Conservation (phyloP, 1,284 basidiomycete species). For the Leccinum discolor region DNA sequence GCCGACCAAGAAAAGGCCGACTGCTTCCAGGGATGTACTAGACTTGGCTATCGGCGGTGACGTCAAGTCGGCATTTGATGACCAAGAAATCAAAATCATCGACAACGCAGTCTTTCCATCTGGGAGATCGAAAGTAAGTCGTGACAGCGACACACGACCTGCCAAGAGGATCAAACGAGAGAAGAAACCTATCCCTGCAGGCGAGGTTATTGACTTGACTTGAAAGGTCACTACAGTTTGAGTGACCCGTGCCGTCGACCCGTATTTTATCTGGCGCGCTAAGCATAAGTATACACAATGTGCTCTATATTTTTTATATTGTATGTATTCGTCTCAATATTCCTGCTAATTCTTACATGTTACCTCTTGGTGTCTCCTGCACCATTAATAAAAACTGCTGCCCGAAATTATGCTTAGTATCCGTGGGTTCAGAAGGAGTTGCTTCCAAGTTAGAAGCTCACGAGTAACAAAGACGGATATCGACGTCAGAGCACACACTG, state of each 20-base stretch:
- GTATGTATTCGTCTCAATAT: background rate
- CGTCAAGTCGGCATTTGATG: conserved; percentile 10
- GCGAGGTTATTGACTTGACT: conserved; percentile 32
- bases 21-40: conserved; percentile 17
- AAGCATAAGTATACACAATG: background rate
- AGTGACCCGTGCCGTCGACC: background rate
- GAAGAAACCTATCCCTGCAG: conserved; percentile 5
- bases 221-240: conserved; percentile 10
- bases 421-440: background rate
- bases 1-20: background rate
- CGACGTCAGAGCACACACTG: conserved; percentile 4
- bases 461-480: background rate
- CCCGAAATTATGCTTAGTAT: background rate
- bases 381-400: conserved; percentile 1
- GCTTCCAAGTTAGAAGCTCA: background rate
- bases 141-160: conserved; percentile 6
- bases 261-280: background rate
- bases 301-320: background rate
- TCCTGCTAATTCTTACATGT: background rate
- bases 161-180: conserved; percentile 30
- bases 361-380: background rate
- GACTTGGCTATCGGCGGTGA: conserved; percentile 19
- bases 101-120: background rate
- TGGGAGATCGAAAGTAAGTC: conserved; percentile 8
- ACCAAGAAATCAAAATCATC: conserved; percentile 9